Base-by-base conservation (phyloP, 805 yeast species). In the Candida pseudoglaebosa region DNA sequence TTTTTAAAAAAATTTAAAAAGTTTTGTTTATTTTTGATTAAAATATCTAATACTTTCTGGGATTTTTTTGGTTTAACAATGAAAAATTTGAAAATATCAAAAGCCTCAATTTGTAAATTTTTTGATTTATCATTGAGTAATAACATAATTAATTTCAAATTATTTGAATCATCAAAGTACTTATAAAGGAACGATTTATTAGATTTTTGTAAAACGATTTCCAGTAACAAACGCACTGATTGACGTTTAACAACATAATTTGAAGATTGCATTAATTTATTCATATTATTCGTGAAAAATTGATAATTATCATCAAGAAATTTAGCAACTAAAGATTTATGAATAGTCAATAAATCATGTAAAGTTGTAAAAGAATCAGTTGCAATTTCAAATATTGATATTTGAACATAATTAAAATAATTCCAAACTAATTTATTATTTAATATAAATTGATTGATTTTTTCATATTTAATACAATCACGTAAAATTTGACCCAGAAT, bases 41-140 rank as follows among this genome's bases (percentile, higher is more conserved):
- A 68, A 15, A 91, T 84, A 59, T 91, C 96, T 38, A 75, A 64
- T 2, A 93, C 80, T 5, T 82, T 78, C 57, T 82, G 88, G 2
- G 88, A 72, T 58, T 90, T 90, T 46, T 83, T 80, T 4, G 99
- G 99, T 60, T 93, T 93, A 4, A 96, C 98, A n/a, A 89, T 89
- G 61, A 93, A 88, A 28, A 90, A 84, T 63, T 91, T 93, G 67
- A 93, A 91, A 28, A 91, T 83, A 48, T 93, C 90, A 56, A 93
- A 93, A 3, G 95, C 89, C 59, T 93, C 98, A 39, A 78, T 62
- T 57, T 90, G 96, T 42, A 93, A 73, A 59, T 90, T 90, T 54
- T 84, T 85, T 46, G 95, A 87, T 61, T 84, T 85, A 59, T 91
- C 97, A 42, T 93, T 82, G 46, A 93, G 66, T 44, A 89, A 62